A percentile compares a stretch with the other conserved stretches of the same genome.
Conservation (phyloP, 2,329 filamentous ascomycete genomes). For the Fusarium lyarnte region DNA sequence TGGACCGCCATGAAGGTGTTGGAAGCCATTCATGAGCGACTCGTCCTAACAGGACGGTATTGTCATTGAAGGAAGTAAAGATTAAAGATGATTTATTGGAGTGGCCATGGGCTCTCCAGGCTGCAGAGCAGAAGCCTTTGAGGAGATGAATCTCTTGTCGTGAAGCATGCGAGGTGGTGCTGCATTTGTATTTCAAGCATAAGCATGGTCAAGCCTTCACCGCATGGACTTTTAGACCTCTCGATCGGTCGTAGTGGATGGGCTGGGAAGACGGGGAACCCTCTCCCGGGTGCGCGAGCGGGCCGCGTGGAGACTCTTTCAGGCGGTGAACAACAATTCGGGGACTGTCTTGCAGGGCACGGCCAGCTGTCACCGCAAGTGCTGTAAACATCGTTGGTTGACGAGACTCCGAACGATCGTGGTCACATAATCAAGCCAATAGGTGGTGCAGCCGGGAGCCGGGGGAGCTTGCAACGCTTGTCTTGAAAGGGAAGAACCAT, state of each 20-base stretch:
- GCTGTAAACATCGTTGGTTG: slow-evolving; percentile 35
- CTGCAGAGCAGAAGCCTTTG: slow-evolving; percentile 39
- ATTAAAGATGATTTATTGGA: slow-evolving; percentile 18
- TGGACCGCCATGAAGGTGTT: slow-evolving; percentile 41
- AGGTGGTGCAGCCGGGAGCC: slow-evolving; percentile 36
- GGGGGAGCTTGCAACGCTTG: slow-evolving; percentile 40
- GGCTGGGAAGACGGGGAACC: slow-evolving; percentile 29
- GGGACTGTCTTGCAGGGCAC: slow-evolving; percentile 25
- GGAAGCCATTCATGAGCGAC: slow-evolving; percentile 39
- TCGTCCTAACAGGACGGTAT: slow-evolving; percentile 40
- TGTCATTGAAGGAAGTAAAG: slow-evolving; percentile 41
- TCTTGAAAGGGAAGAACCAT: slow-evolving; percentile 32
- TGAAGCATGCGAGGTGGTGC: slow-evolving; percentile 30
- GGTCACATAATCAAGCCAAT: slow-evolving; percentile 36
- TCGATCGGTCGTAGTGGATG: slow-evolving; percentile 22
- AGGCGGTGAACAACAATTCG: slow-evolving; percentile 41
- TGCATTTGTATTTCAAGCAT: slow-evolving; percentile 40
- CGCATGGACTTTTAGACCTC: slow-evolving; percentile 23
- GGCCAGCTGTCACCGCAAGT: slow-evolving; percentile 45
- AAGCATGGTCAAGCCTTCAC: slow-evolving; percentile 26
- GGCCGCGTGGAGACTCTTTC: slow-evolving; percentile 41
- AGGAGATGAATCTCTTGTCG: slow-evolving; percentile 6
- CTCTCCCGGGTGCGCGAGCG: slow-evolving; percentile 36
- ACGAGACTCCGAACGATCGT: slow-evolving; percentile 14
- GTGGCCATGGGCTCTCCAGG: slow-evolving; percentile 40